phyloP scores from a whole-genome alignment of 257 asterid genomes.

The Lavandula angustifolia region DNA sequence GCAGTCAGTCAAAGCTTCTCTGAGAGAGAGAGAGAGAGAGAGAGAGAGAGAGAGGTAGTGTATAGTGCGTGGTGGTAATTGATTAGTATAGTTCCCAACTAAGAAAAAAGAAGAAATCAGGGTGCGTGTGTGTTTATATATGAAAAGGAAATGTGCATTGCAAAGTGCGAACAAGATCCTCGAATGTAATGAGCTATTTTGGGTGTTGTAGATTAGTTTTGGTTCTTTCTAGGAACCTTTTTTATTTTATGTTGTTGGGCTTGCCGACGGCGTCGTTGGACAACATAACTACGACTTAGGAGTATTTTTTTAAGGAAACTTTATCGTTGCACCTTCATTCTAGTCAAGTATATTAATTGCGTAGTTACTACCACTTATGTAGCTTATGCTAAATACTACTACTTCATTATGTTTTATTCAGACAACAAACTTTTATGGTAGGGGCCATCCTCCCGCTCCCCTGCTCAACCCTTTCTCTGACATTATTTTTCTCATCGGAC shows the following conservation, averaged over 20 bases:
- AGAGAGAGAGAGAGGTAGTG: background rate
- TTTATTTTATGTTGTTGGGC: conserved; percentile 25
- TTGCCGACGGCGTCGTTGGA: conserved; percentile 18
- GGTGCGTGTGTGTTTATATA: background rate
- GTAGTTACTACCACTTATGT: background rate
- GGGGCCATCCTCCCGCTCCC: no score
- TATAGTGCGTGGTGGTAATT: no score
- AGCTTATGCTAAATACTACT: no score
- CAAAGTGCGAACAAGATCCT: conserved; percentile 33
- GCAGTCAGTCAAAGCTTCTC: conserved; percentile 18
- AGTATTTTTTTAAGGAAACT: no score
- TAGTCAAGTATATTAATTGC: background rate
- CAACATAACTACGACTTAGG: background rate
- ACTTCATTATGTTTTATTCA: no score
- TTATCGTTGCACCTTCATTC: background rate
- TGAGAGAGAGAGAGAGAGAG: background rate
- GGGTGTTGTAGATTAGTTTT: conserved; percentile 21
- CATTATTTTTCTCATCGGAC: no score
- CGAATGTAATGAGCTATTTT: conserved; percentile 31
- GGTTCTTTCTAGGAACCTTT: conserved; percentile 31
- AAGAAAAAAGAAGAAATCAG: background rate
- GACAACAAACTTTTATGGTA: no score
- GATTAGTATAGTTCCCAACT: conserved; percentile 14
- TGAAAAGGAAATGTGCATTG: conserved; percentile 16
- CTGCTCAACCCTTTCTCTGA: no score